Conservation (phyloP, 306 rosid genomes). For the Castanea sativa region DNA sequence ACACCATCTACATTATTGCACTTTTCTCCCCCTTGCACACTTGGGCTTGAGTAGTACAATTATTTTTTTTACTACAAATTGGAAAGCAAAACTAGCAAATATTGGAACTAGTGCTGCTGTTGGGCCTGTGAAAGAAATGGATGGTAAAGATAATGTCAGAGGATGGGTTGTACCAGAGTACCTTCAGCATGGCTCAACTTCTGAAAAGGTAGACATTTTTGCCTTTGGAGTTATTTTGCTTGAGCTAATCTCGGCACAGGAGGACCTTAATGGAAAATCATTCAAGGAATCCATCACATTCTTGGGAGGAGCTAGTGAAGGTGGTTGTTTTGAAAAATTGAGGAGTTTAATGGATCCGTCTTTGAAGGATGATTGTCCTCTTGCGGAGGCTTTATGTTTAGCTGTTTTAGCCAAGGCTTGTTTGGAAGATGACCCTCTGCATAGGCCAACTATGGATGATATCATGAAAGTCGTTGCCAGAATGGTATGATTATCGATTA, state of each 20-base stretch:
- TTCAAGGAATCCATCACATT: slow-evolving; percentile 47
- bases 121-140: slow-evolving; percentile 8
- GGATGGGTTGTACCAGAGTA: slow-evolving; percentile 42
- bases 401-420: slow-evolving; percentile 64
- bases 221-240: slow-evolving; percentile 68
- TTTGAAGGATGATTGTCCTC: slow-evolving; percentile 52
- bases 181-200: slow-evolving; percentile 15
- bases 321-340: slow-evolving; percentile 62
- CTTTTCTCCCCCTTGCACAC: slow-evolving; percentile 62
- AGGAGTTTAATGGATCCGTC: slow-evolving; percentile 57
- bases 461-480: slow-evolving; percentile 59
- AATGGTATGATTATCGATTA: slow-evolving; percentile 33
- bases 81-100: slow-evolving; percentile 58
- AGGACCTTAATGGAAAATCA: slow-evolving; percentile 40
- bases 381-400: slow-evolving; percentile 55
- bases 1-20: slow-evolving; percentile 60
- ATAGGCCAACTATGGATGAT: slow-evolving; percentile 62
- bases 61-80: slow-evolving; percentile 46
- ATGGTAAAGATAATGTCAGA: background rate
- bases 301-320: slow-evolving; percentile 50
- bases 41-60: slow-evolving; percentile 43
- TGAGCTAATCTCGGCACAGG: slow-evolving; percentile 60
- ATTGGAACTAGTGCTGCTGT: slow-evolving; percentile 26
- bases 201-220: slow-evolving; percentile 58
- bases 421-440: slow-evolving; percentile 60